phyloP scores from a whole-genome alignment of 345 rosid species.

The Eucalyptus sideroxylon region DNA sequence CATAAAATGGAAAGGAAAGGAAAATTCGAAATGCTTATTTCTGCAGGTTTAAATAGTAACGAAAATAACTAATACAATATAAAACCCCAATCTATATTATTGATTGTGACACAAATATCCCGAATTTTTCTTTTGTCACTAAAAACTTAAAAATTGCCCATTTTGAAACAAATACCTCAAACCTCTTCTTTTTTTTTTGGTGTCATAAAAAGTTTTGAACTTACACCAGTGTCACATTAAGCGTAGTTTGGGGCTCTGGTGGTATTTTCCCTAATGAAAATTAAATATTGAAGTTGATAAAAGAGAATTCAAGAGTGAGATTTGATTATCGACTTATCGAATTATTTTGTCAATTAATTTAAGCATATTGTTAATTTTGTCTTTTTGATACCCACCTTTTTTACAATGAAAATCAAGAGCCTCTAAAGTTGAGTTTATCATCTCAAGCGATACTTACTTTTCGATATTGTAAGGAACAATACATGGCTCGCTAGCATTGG shows the following conservation, averaged over 20 bases:
- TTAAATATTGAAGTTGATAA: background rate
- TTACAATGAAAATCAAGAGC: background rate
- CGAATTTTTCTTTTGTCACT: background rate
- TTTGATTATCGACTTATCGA: background rate
- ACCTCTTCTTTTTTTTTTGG: no score
- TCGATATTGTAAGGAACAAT: background rate
- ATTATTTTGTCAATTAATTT: background rate
- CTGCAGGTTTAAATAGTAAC: background rate
- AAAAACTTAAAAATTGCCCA: no score
- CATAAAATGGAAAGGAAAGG: background rate
- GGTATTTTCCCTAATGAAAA: background rate
- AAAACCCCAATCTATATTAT: no score
- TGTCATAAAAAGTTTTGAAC: background rate
- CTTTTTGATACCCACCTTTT: background rate
- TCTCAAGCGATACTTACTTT: background rate
- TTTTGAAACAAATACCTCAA: background rate
- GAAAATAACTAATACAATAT: no score
- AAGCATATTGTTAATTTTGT: background rate
- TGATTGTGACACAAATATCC: no score
- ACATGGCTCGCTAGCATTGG: background rate
- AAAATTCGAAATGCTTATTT: background rate
- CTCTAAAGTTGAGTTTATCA: background rate
- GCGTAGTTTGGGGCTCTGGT: rapidly evolving
- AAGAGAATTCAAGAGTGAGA: background rate
- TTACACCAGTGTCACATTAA: background rate